A percentile compares a stretch with the other conserved stretches of the same genome.
Evolutionary conservation across 1,284 basidiomycete genomes (phyloP).

Genomic region (Ustilago lituana): DNA sequence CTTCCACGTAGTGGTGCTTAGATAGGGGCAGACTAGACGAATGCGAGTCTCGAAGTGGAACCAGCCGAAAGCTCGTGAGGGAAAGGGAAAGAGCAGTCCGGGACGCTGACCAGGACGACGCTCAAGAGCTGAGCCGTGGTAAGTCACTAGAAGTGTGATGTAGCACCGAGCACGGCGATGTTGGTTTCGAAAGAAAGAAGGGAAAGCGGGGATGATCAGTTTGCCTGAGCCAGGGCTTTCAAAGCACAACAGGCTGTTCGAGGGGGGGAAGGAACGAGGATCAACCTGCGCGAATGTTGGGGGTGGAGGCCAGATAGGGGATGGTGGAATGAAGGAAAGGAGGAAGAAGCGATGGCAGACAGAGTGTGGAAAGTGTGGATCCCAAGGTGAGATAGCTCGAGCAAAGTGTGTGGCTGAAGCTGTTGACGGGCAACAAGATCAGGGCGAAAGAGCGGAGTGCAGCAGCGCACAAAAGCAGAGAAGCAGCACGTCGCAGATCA

Average conservation of each 20-base stretch:
- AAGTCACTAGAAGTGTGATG: neutral
- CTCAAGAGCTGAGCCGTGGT: neutral
- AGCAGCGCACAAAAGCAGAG: slow-evolving; percentile 4
- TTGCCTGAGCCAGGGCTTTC: slow-evolving; percentile 26
- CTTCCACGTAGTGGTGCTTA: no score
- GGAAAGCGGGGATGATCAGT: neutral
- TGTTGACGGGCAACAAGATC: neutral
- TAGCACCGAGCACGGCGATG: neutral
- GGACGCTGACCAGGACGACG: slow-evolving; percentile 16
- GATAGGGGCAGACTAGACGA: no score
- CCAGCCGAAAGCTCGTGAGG: slow-evolving; percentile 2
- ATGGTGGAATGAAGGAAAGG: slow-evolving; percentile 2
- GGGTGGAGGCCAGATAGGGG: no score
- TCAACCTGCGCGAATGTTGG: slow-evolving; percentile 23
- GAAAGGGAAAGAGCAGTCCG: slow-evolving; percentile 1
- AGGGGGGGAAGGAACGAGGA: slow-evolving; percentile 12
- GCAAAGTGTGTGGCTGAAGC: slow-evolving; percentile 10
- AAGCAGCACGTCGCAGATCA: slow-evolving; percentile 31
- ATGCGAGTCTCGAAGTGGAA: no score
- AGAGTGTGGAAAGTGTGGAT: no score
- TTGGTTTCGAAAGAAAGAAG: slow-evolving; percentile 2
- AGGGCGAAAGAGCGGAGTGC: slow-evolving; percentile 1
- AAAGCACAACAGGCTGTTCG: slow-evolving; percentile 26
- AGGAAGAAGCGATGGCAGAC: slow-evolving; percentile 6
- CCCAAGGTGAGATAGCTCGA: neutral